Percentiles rank a stretch among this genome's conserved stretches.
phyloP scores from a whole-genome alignment of 2,329 filamentous ascomycete species.

The Ambrosiella beaveri region DNA sequence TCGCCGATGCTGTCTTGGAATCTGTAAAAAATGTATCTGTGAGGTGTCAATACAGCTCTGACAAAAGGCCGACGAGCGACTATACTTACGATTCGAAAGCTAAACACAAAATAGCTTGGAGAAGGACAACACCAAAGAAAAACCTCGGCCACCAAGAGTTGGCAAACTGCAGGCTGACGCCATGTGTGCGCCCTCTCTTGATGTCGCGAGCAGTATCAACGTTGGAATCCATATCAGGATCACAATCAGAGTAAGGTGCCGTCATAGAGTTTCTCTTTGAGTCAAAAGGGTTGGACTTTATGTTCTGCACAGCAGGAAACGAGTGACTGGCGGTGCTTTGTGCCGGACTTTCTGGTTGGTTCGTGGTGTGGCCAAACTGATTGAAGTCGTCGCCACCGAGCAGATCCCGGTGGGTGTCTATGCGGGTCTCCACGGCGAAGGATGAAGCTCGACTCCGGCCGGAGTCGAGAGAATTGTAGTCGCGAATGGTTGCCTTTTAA shows the following conservation, averaged over 20 bases:
- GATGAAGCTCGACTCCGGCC: constrained; percentile 11
- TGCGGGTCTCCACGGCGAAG: constrained; percentile 12
- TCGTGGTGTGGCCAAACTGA: constrained; percentile 12
- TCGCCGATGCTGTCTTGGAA: constrained; percentile 51
- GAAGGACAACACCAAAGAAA: constrained; percentile 55
- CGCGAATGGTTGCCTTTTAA: constrained; percentile 5
- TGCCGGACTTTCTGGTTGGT: constrained; percentile 12
- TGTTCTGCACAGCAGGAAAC: constrained; percentile 6
- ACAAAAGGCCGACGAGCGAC: neutral
- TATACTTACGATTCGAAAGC: constrained; percentile 65
- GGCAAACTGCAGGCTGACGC: constrained; percentile 47
- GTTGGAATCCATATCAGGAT: constrained; percentile 9
- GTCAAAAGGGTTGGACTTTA: constrained; percentile 5
- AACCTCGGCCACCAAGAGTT: constrained; percentile 75
- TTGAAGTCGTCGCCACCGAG: constrained; percentile 14
- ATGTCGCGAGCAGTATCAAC: neutral
- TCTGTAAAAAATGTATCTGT: constrained; percentile 71
- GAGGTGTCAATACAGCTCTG: neutral
- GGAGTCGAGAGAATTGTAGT: constrained; percentile 10
- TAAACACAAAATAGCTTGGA: constrained; percentile 68
- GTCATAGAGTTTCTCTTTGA: constrained; percentile 8
- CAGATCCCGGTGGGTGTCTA: constrained; percentile 13
- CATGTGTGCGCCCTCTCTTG: constrained; percentile 5
- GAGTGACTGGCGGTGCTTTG: constrained; percentile 10
- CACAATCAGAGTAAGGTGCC: constrained; percentile 5